Base-by-base conservation (phyloP, 2,329 filamentous ascomycete genomes). In the Epichloe gansuensis region DNA sequence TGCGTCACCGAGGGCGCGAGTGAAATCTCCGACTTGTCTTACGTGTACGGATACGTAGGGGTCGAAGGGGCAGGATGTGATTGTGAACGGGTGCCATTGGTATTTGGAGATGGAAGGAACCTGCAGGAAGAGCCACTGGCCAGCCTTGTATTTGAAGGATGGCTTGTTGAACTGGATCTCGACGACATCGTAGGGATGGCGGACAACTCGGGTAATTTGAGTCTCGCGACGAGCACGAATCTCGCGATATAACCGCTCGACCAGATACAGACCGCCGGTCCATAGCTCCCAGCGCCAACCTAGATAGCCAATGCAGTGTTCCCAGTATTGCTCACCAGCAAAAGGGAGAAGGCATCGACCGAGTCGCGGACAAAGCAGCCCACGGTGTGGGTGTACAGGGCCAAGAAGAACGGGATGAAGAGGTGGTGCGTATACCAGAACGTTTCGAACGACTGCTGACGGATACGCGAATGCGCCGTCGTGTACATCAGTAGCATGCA, bases 401-500 rank as follows among this genome's bases (percentile, higher is more conserved):
- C 91, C 45, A 98, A 77, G 63, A 97, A 72, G 69, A 98, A 98
- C 2, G 93, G 91, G 55, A 98, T 86, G 64, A 97, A 97, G n/a
- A 98, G 80, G 63, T 98, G 93, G 70, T 98, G 93, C 0, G 90
- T 95, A 71, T 98, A 98, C 93, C 93, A 98, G 68, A 98, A 98
- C 0, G 91, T 94, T 72, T 98, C 93, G 65, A 91, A 98, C 0
- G 89, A 95, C 67, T 98, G 93, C 67, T 97, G 91, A 52, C 93
- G 86, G 59, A 98, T 97, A 59, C 88, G 86, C 62, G 86, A 80
- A 65, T 98, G 93, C 3, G 93, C 86, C 0, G 91, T 96, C 1
- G 93, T 98, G 72, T 95, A 98, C 78, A 98, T 98, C 57, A 98
- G 73, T 57, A 98, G 74, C 93, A 98, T 98, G 77, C 91, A 97